Base-by-base conservation (phyloP, 2,329 filamentous ascomycete species). In the Apiospora phragmitis region DNA sequence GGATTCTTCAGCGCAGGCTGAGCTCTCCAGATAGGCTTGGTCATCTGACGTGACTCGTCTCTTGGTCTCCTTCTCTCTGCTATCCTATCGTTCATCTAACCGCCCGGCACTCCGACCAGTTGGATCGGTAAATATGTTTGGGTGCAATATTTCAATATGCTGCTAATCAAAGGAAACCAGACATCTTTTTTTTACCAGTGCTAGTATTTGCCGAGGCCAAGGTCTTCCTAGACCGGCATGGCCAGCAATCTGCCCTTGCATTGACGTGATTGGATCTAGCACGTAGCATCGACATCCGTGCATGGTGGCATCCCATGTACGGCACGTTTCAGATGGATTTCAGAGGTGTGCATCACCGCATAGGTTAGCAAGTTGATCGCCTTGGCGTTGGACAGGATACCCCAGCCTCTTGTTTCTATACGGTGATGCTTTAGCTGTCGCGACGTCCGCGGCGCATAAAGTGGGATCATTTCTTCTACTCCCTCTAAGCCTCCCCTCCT, bases 261-360 rank as follows among this genome's bases (percentile, higher is more conserved):
- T 62, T 62, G 55, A 35, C 55, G 32, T 62, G 55, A 62, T 62
- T 62, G 55, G 55, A 29, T 35, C 51, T 62, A 62, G 65, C 65
- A 18, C 32, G 65, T 67, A 67, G 26, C 65, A 67, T 67, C 65
- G 66, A 38, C 65, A 42, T 67, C 71, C 67, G 71, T 72, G 70
- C 69, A 70, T 74, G 75, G 76, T 74, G 42, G 41, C 68, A 75
- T 72, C 76, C 79, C 76, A 76, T 75, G 74, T 72, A 72, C 71
- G 74, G 62, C 72, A 74, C 73, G 80, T 82, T 82, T 82, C 80
- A 82, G 77, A 77, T 78, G 68, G 74, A 76, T 78, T 77, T 80
- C 78, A 78, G 75, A 76, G 71, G 74, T 74, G 74, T 76, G 74
- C 76, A 77, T 75, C 77, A 73, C 74, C 72, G 72, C 71, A 69